Evolutionary conservation across 139 green algal genomes (phyloP), one percentile per base, ranked within the genome.

Genomic region (Spirogloea muscicola): DNA sequence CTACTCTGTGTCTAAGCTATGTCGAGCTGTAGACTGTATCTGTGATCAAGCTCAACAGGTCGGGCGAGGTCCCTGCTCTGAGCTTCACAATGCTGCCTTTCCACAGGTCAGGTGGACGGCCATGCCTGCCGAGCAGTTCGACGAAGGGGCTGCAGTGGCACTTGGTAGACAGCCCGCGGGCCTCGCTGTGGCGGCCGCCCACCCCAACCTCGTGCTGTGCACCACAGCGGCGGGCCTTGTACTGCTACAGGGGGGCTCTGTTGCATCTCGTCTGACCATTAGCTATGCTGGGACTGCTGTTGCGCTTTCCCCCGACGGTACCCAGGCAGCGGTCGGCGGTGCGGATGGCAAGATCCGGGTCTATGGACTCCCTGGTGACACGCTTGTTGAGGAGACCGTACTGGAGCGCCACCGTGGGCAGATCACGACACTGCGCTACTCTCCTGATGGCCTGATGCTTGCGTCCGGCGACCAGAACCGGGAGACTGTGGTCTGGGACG

Each of bases 401-500:
- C 37, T 79, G 42, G 68, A 72, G 67, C 13, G 49, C 52, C 75
- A 80, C 69, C 38, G 68, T 4, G 75, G 33, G 13, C 33, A 57
- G 0, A 73, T 87, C 7, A 86, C 52, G 36, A 39, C 33, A 2
- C 6, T 81, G 37, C 10, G 25, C 1, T 87, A 77, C 57, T 86
- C 72, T 5, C 79, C 73, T 1, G 49, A 74, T 34, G 72, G 79
- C 2, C 31, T 55, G n/a, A 69, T 75, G 48, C 37, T 87, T 13
- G 82, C 80, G 9, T 68, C 75, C 25, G 68, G 58, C 16, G 80
- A 86, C 58, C 43, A 70, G 27, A 85, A 85, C 36, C 48, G 78
- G 21, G 82, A 87, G 55, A 59, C 59, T 39, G 49, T 85, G 2
- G 70, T 87, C 41, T 87, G 82, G 82, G 66, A 87, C 29, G 10